A percentile compares a stretch with the other conserved stretches of the same genome.
Conservation (phyloP, 1,284 basidiomycete genomes). For the Apiotrichum laibachii region DNA sequence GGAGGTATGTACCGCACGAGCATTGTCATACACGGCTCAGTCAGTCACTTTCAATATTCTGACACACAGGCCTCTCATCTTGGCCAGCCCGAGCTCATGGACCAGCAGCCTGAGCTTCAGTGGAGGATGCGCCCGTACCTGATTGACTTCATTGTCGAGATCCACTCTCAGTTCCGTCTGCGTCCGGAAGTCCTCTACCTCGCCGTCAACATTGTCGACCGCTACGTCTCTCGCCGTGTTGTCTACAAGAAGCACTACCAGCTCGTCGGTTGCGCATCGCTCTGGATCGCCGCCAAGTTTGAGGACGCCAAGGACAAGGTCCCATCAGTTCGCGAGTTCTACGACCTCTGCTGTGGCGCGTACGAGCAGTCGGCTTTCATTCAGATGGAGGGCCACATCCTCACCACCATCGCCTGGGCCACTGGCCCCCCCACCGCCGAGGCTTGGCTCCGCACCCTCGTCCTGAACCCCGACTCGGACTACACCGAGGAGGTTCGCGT, state of each 20-base stretch:
- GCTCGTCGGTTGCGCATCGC: slow-evolving; percentile 93
- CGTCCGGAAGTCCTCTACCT: slow-evolving; percentile 98
- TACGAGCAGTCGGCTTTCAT: slow-evolving; percentile 96
- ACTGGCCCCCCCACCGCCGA: slow-evolving; percentile 98
- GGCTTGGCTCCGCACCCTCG: slow-evolving; percentile 76
- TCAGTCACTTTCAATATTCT: neutral
- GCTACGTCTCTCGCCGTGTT: slow-evolving; percentile 96
- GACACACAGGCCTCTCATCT: slow-evolving; percentile 69
- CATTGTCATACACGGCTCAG: too few species aligned
- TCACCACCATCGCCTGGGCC: slow-evolving; percentile 93
- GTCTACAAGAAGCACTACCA: slow-evolving; percentile 99
- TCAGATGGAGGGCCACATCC: slow-evolving; percentile 93
- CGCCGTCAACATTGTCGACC: slow-evolving; percentile 97
- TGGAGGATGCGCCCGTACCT: slow-evolving; percentile 99
- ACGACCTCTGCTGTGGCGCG: slow-evolving; percentile 88
- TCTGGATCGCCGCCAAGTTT: slow-evolving; percentile 99
- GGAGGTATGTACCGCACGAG: slow-evolving; percentile 69
- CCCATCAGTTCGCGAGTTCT: slow-evolving; percentile 88
- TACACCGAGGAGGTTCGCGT: slow-evolving; percentile 79
- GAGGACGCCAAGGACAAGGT: slow-evolving; percentile 99
- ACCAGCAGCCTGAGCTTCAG: slow-evolving; percentile 94
- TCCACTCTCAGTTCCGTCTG: slow-evolving; percentile 93
- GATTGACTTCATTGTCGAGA: slow-evolving; percentile 97
- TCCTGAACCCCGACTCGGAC: slow-evolving; percentile 52
- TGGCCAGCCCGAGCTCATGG: slow-evolving; percentile 89